Evolutionary conservation across 2,329 filamentous ascomycete genomes (phyloP).

Genomic region (Microdochium nivale): DNA sequence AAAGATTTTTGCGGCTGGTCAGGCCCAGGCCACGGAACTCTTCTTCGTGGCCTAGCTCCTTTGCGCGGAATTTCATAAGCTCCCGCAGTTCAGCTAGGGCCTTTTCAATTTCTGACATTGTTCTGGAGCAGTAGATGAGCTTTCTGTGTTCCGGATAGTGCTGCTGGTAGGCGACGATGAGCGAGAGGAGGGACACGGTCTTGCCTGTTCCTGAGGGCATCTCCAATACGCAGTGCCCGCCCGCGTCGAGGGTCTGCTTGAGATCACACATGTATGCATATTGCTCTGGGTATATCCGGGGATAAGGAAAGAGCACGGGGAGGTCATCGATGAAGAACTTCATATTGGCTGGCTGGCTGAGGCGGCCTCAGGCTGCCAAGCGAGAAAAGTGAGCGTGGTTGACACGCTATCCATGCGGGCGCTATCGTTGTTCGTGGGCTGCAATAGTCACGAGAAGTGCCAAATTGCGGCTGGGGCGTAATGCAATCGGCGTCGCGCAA

Average conservation of each 20-base stretch:
- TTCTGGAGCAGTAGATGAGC: constrained; percentile 98
- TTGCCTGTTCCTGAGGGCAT: constrained; percentile 99
- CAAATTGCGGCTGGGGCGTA: too few species aligned
- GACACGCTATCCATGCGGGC: constrained; percentile 7
- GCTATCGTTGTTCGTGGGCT: too few species aligned
- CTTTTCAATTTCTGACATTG: constrained; percentile 99
- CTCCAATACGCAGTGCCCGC: constrained; percentile 92
- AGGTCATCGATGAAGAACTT: constrained; percentile 68
- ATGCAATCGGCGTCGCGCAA: too few species aligned
- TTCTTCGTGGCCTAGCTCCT: constrained; percentile 83
- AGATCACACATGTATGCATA: constrained; percentile 81
- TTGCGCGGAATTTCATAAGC: constrained; percentile 87
- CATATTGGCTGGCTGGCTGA: constrained; percentile 41
- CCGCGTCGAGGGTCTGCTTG: constrained; percentile 82
- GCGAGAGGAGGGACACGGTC: constrained; percentile 86
- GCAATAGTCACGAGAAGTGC: too few species aligned
- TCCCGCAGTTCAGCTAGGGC: constrained; percentile 84
- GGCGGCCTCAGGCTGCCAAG: neutral
- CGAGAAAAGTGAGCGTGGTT: neutral
- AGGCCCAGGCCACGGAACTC: constrained; percentile 88
- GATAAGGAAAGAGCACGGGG: constrained; percentile 30
- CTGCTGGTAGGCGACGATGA: constrained; percentile 95
- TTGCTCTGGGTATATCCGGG: constrained; percentile 47
- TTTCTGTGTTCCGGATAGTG: constrained; percentile 89
- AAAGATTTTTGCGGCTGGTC: constrained; percentile 95